Conservation (phyloP, 2,329 filamentous ascomycete genomes). For the Zymoseptoria tritici region DNA sequence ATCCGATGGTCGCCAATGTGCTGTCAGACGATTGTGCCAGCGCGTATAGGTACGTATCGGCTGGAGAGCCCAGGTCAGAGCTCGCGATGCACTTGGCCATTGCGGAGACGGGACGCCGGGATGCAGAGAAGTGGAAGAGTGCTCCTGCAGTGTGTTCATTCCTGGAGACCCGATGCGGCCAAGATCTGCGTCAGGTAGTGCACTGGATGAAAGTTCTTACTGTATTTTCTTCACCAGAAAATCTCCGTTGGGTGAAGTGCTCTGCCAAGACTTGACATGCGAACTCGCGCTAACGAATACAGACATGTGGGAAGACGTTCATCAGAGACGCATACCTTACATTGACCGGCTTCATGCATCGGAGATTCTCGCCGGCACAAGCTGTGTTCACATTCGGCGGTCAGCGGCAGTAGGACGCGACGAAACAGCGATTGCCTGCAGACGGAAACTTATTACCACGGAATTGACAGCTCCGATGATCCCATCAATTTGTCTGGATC, state of each 20-base stretch:
- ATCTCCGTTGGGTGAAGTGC: not conserved
- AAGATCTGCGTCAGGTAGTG: not conserved
- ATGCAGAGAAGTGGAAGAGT: not conserved
- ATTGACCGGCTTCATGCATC: not conserved
- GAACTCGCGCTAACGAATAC: not conserved
- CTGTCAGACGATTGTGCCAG: conserved; percentile 36
- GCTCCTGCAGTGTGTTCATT: not conserved
- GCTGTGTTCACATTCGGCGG: not conserved
- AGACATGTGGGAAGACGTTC: not conserved
- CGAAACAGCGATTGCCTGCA: not conserved
- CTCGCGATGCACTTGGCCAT: conserved; percentile 12
- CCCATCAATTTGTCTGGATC: not conserved
- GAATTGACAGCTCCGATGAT: not conserved
- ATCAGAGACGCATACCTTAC: not conserved
- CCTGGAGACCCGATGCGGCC: not conserved
- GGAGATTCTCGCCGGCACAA: not conserved
- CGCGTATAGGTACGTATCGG: conserved; percentile 49
- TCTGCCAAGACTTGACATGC: not conserved
- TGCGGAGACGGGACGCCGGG: not conserved
- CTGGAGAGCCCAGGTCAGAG: conserved; percentile 3
- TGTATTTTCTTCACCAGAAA: not conserved
- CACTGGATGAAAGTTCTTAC: not conserved
- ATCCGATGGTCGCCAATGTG: conserved; percentile 55
- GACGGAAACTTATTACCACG: not conserved
- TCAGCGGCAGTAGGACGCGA: not conserved